These are phyloP conservation scores for Eucalyptus caleyi DNA, from an alignment of 345 rosid genomes.

Conservation along the genomic window DNA sequence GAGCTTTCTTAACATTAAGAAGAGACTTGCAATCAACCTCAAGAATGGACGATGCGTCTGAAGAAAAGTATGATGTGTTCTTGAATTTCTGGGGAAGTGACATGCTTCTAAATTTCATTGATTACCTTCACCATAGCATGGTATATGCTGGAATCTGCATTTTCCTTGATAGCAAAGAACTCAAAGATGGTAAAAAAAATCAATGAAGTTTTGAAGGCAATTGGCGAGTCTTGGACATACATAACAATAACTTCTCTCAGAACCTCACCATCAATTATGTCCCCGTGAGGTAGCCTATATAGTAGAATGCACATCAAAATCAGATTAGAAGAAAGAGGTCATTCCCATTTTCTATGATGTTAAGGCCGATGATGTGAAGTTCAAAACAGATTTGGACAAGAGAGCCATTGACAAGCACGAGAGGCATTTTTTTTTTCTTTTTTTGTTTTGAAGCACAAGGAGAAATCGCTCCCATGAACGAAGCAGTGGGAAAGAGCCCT, in stretches of 20 bases:
- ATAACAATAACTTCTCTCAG: background rate
- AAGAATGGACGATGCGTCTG: too few relatives aligned
- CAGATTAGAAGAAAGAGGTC: background rate
- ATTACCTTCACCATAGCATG: background rate
- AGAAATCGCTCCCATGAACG: background rate
- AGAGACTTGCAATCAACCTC: too few relatives aligned
- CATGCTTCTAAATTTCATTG: background rate
- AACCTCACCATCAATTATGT: background rate
- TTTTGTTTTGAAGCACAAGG: background rate
- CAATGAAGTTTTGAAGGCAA: background rate
- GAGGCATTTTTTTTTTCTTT: background rate
- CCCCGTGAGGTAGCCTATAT: background rate
- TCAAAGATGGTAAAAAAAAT: background rate
- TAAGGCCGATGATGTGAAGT: background rate
- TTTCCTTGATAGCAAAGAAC: background rate
- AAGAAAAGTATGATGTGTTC: background rate
- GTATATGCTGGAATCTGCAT: background rate
- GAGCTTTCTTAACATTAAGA: too few relatives aligned
- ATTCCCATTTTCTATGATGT: background rate
- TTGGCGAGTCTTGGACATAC: background rate
- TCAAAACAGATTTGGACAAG: background rate
- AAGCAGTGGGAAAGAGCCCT: background rate
- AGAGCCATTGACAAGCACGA: background rate
- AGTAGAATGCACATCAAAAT: background rate
- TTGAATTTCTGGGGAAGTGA: background rate